phyloP scores from a whole-genome alignment of 805 yeast species.

The Lachancea quebecensis region DNA sequence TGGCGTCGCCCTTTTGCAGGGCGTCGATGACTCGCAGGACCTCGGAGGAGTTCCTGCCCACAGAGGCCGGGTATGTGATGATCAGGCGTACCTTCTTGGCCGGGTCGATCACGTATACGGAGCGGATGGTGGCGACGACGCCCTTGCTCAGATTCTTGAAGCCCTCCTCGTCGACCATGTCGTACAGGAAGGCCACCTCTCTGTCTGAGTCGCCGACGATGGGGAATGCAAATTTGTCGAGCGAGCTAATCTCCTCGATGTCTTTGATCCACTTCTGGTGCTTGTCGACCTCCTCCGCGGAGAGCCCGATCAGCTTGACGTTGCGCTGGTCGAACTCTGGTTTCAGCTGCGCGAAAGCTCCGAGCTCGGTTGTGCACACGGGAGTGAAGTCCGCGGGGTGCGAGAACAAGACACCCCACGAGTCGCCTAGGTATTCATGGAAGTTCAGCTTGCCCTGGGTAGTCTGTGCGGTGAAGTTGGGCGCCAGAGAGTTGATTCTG shows the following conservation, averaged over 20 bases:
- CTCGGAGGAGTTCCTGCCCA: slow-evolving; percentile 91
- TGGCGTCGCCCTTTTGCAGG: slow-evolving; percentile 74
- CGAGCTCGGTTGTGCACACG: slow-evolving; percentile 92
- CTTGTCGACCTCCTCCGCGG: slow-evolving; percentile 74
- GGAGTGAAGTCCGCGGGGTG: slow-evolving; percentile 98
- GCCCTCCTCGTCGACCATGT: slow-evolving; percentile 83
- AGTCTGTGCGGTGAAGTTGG: slow-evolving; percentile 78
- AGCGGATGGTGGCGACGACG: slow-evolving; percentile 80
- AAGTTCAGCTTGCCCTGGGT: slow-evolving; percentile 78
- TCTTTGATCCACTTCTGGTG: slow-evolving; percentile 87
- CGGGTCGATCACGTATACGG: slow-evolving; percentile 89
- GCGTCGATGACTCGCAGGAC: slow-evolving; percentile 87
- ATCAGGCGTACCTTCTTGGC: slow-evolving; percentile 79
- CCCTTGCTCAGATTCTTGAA: slow-evolving; percentile 68
- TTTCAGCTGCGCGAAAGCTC: slow-evolving; percentile 85
- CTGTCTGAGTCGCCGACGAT: slow-evolving; percentile 83
- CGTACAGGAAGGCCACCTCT: slow-evolving; percentile 77
- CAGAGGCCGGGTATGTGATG: slow-evolving; percentile 85
- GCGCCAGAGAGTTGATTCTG: slow-evolving; percentile 78
- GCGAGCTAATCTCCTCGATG: slow-evolving; percentile 73
- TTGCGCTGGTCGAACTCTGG: slow-evolving; percentile 82
- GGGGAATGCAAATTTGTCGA: slow-evolving; percentile 76
- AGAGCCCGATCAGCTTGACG: slow-evolving; percentile 82
- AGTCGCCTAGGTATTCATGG: slow-evolving; percentile 79
- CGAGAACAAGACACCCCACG: slow-evolving; percentile 84